phyloP scores from a whole-genome alignment of 2,329 filamentous ascomycete genomes.

The Cladophialophora psammophila region DNA sequence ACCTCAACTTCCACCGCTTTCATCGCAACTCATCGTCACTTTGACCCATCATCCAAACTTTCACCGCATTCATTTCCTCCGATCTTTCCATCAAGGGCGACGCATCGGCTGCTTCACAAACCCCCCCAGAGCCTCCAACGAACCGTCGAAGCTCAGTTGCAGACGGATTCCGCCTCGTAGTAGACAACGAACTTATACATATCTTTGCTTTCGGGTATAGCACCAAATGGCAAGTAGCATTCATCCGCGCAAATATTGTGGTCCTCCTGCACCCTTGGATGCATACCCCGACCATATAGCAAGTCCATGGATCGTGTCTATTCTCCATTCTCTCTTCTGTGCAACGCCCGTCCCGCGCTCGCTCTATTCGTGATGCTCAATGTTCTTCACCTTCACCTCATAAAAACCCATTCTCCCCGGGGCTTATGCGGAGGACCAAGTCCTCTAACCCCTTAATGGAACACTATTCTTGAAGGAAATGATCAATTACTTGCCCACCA shows the following conservation, averaged over 20 bases:
- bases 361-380: background rate
- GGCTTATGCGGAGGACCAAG: background rate
- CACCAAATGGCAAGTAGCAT: background rate
- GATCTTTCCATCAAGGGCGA: background rate
- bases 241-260: background rate
- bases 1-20: background rate
- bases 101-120: background rate
- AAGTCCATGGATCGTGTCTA: background rate
- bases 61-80: conserved; percentile 1
- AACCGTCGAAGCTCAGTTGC: background rate
- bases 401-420: background rate
- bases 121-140: background rate
- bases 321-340: background rate
- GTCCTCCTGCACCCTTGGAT: background rate
- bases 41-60: background rate
- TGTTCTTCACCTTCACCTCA: background rate
- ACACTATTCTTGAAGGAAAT: background rate
- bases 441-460: background rate
- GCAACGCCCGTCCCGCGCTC: background rate
- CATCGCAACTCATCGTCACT: background rate
- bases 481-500: background rate
- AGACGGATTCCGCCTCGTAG: background rate
- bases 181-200: conserved; percentile 3
- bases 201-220: background rate
- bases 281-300: background rate